Percentiles rank a stretch among this genome's conserved stretches.
phyloP scores from a whole-genome alignment of 2,329 filamentous ascomycete species.

The Fusarium liriodendri region DNA sequence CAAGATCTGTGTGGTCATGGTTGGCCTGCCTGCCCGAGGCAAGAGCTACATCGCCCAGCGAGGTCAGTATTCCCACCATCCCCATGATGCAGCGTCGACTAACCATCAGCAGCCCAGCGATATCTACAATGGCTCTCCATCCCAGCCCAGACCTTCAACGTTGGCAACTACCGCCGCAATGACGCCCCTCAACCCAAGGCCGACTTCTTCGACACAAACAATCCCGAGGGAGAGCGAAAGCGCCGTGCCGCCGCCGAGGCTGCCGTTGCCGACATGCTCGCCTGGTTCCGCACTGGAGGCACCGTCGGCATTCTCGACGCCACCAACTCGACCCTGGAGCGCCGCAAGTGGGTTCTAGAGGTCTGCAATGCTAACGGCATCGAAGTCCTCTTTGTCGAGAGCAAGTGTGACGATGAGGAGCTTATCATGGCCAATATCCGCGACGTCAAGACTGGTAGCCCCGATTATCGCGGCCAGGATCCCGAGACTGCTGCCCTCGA shows the following conservation, averaged over 20 bases:
- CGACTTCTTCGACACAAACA: constrained; percentile 94
- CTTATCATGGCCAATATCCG: constrained; percentile 98
- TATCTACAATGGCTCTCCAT: constrained; percentile 98
- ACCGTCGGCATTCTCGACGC: constrained; percentile 95
- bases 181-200: constrained; percentile 91
- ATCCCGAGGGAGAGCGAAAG: constrained; percentile 89
- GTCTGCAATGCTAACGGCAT: constrained; percentile 80
- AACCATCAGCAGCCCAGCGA: constrained; percentile 70
- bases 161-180: constrained; percentile 92
- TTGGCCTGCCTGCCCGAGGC: constrained; percentile 92
- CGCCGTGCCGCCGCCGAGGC: constrained; percentile 90
- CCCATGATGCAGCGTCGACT: constrained; percentile 8
- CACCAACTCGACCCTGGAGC: constrained; percentile 92
- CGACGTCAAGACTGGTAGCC: constrained; percentile 96
- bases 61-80: constrained; percentile 66
- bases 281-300: constrained; percentile 86
- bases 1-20: constrained; percentile 98
- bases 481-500: constrained; percentile 91
- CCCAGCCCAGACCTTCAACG: constrained; percentile 94
- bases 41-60: constrained; percentile 99
- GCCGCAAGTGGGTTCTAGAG: constrained; percentile 91
- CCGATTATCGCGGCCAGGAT: constrained; percentile 94
- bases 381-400: constrained; percentile 95
- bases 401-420: constrained; percentile 94
- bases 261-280: constrained; percentile 91